These are phyloP conservation scores for Tillandsia leiboldiana DNA, from an alignment of 176 grass and related monocot species.

Conservation along the genomic window DNA sequence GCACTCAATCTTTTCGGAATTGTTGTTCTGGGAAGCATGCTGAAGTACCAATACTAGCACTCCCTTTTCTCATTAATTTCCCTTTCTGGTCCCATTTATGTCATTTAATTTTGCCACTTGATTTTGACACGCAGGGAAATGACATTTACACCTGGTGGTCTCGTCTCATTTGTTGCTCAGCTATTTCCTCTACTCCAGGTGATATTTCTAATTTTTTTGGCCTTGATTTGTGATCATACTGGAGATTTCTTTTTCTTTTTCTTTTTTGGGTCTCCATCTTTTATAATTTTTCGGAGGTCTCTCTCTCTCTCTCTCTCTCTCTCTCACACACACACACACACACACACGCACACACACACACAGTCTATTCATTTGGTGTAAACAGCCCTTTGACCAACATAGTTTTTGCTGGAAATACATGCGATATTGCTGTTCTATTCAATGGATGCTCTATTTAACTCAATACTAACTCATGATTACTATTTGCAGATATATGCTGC, in stretches of 20 bases:
- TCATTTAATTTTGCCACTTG: conserved; percentile 24
- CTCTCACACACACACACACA: no score
- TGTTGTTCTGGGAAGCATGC: conserved; percentile 69
- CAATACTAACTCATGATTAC: conserved; percentile 23
- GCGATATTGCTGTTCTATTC: background rate
- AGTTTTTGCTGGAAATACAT: background rate
- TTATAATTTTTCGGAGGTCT: no score
- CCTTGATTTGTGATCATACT: no score
- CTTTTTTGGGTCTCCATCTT: no score
- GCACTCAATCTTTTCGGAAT: conserved; percentile 95
- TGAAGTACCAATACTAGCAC: conserved; percentile 54
- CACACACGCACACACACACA: no score
- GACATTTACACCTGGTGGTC: conserved; percentile 51
- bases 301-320: no score
- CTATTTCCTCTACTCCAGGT: conserved; percentile 90
- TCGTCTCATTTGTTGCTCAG: conserved; percentile 69
- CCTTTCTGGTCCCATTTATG: conserved; percentile 10
- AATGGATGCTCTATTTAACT: background rate
- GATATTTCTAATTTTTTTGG: background rate
- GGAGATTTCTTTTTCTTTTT: no score
- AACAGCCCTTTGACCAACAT: background rate
- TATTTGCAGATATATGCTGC: conserved; percentile 71
- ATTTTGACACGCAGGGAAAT: conserved; percentile 60
- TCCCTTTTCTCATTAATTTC: conserved; percentile 12
- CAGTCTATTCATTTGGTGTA: background rate